Evolutionary conservation across 2,329 filamentous ascomycete species (phyloP), one percentile per base, ranked within the genome.

Genomic region (Apiospora pterosperma): DNA sequence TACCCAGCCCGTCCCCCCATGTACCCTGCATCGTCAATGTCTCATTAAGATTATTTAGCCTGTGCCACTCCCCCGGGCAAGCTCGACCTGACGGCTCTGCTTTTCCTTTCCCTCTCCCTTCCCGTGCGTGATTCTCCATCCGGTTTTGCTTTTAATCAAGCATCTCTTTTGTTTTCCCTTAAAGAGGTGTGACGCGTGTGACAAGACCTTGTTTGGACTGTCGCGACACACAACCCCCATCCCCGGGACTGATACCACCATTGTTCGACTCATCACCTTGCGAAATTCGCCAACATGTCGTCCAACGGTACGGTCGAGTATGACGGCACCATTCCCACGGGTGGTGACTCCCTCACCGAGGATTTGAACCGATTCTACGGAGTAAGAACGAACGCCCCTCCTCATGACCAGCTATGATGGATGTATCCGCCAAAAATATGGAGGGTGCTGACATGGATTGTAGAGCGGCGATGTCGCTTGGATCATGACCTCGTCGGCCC

Each of bases 401-500:
- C 42, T 41, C 28, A 58, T 16, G 28, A 41, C 62, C 69, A 64
- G 70, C 68, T 70, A 72, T 16, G 23, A 16, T 39, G 28, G 16
- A 10, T 19, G 8, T 39, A 5, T 63, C 36, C n/a, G n/a, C n/a
- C n/a, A n/a, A 44, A n/a, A 3, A 34, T 38, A 23, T 21, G 28
- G 62, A 39, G 52, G 44, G 38, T 19, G 44, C 36, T 65, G 67
- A 31, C 58, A 59, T 21, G 41, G 55, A n/a, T 21, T 62, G 62
- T 69, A 95, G 90, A 85, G 89, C 65, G 93, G 93, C 74, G 88
- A 97, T 79, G 88, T 97, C 73, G 87, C 90, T 64, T 97, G 92
- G 90, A 87, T 97, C 74, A 82, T 93, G 72, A 87, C 88, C 62
- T 88, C 87, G 38, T 86, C 92, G 4, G 92, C 91, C 19, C 87